Evolutionary conservation across 768 basidiomycete genomes (phyloP).

Genomic region (Psilocybe sp.): DNA sequence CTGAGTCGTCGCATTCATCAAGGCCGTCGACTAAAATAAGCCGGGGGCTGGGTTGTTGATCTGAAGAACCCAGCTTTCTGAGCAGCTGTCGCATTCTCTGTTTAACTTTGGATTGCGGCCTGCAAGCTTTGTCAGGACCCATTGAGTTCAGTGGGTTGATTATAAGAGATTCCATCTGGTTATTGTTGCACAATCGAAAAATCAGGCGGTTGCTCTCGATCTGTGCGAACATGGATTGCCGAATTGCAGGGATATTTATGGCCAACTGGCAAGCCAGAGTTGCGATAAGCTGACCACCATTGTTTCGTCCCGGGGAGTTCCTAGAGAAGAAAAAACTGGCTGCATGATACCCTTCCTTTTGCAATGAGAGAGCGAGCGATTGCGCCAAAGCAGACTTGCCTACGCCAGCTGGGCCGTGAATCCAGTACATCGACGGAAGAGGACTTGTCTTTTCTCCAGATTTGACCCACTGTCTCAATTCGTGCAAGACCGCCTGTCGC

Average conservation of each 20-base stretch:
- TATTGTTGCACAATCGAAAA: conserved; percentile 4
- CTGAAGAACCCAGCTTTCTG: not conserved
- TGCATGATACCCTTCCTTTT: conserved; percentile 1
- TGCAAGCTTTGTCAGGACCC: no score
- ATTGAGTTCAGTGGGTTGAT: conserved; percentile 10
- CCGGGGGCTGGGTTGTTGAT: conserved; percentile 7
- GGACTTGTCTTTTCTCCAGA: no score
- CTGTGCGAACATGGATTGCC: conserved; percentile 1
- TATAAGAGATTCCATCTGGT: conserved; percentile 10
- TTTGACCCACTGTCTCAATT: no score
- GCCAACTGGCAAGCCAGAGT: conserved; percentile 14
- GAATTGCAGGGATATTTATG: conserved; percentile 8
- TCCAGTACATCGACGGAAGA: conserved; percentile 14
- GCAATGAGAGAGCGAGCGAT: conserved; percentile 9
- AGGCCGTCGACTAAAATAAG: conserved; percentile 16
- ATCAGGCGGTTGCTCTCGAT: conserved; percentile 9
- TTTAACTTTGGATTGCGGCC: no score
- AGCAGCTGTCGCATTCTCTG: conserved; percentile 1
- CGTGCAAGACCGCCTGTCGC: no score
- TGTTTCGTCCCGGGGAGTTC: conserved; percentile 7
- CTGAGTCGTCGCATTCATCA: conserved; percentile 12
- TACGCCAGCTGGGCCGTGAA: conserved; percentile 15
- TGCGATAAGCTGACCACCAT: conserved; percentile 9
- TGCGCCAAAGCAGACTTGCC: conserved; percentile 17
- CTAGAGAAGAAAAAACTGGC: conserved; percentile 18